These are phyloP conservation scores for Lasiodiplodia theobromae DNA, from an alignment of 2,329 filamentous ascomycete species.

Conservation along the genomic window DNA sequence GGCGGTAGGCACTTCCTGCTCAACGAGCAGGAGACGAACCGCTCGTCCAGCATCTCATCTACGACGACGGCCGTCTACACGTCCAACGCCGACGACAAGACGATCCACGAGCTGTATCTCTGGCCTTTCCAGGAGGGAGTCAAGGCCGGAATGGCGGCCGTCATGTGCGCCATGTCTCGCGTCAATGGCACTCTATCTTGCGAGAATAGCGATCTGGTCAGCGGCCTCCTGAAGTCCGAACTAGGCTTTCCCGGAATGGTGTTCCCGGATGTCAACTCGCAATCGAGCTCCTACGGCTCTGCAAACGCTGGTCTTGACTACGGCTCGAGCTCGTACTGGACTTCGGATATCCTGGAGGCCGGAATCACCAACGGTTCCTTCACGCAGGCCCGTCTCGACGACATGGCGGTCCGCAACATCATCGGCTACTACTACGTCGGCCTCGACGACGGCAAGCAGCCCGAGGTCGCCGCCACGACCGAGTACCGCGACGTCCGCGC, in stretches of 20 bases:
- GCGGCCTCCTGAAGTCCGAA: conserved; percentile 58
- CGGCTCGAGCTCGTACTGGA: conserved; percentile 31
- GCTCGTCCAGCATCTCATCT: conserved; percentile 23
- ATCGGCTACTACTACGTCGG: conserved; percentile 59
- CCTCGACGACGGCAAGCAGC: conserved; percentile 54
- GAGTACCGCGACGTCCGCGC: conserved; percentile 40
- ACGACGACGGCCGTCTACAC: conserved; percentile 17
- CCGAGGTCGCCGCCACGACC: conserved; percentile 38
- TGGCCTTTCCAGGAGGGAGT: conserved; percentile 43
- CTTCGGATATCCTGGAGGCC: conserved; percentile 37
- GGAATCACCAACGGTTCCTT: conserved; percentile 41
- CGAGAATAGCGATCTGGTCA: conserved; percentile 54
- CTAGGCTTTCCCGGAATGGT: conserved; percentile 45
- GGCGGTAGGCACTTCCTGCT: conserved; percentile 37
- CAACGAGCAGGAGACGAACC: conserved; percentile 42
- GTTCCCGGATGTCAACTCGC: conserved; percentile 40
- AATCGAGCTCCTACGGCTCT: conserved; percentile 34
- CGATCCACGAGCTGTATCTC: conserved; percentile 41
- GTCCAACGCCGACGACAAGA: conserved; percentile 37
- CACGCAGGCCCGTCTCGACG: conserved; percentile 39
- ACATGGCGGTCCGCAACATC: conserved; percentile 50
- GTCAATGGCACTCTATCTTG: conserved; percentile 56
- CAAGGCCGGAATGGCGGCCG: conserved; percentile 37
- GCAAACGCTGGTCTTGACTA: conserved; percentile 33
- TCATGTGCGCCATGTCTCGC: conserved; percentile 48